Evolutionary conservation across 2,329 filamentous ascomycete species (phyloP).

Genomic region (Fusarium vanettenii): DNA sequence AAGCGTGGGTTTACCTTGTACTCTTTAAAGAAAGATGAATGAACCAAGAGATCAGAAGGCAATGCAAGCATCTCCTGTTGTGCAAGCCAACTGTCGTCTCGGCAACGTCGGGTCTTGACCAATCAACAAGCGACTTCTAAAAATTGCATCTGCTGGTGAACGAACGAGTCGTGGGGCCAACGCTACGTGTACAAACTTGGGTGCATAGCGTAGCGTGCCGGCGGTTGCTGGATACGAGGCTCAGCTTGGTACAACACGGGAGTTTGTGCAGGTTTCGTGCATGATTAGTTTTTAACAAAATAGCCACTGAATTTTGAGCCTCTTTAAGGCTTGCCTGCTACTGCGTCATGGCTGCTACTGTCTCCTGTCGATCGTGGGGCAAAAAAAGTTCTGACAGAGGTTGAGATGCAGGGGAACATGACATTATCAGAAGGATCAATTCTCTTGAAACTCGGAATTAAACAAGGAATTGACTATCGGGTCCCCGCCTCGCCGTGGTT

Average conservation of each 20-base stretch:
- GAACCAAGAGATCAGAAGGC: not conserved
- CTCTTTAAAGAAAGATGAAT: not conserved
- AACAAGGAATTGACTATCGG: not conserved
- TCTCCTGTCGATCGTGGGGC: constrained; percentile 35
- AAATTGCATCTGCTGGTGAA: constrained; percentile 2
- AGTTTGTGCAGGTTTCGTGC: constrained; percentile 13
- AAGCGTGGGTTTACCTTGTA: not conserved
- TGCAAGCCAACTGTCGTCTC: constrained; percentile 6
- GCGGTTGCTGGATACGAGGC: constrained; percentile 28
- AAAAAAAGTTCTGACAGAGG: not conserved
- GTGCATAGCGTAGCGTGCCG: not conserved
- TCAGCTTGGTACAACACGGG: constrained; percentile 32
- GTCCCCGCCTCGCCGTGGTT: not conserved
- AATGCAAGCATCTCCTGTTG: not conserved
- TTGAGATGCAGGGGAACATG: constrained; percentile 16
- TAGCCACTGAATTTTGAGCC: not conserved
- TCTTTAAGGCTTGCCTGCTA: not conserved
- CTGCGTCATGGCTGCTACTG: not conserved
- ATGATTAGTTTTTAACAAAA: not conserved
- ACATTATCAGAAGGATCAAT: not conserved
- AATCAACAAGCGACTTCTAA: not conserved
- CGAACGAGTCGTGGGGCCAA: not conserved
- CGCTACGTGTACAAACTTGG: constrained; percentile 32
- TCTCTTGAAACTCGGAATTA: not conserved
- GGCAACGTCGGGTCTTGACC: not conserved